phyloP scores from a whole-genome alignment of 75 land plant genomes.

The Cryptomeria japonica region DNA sequence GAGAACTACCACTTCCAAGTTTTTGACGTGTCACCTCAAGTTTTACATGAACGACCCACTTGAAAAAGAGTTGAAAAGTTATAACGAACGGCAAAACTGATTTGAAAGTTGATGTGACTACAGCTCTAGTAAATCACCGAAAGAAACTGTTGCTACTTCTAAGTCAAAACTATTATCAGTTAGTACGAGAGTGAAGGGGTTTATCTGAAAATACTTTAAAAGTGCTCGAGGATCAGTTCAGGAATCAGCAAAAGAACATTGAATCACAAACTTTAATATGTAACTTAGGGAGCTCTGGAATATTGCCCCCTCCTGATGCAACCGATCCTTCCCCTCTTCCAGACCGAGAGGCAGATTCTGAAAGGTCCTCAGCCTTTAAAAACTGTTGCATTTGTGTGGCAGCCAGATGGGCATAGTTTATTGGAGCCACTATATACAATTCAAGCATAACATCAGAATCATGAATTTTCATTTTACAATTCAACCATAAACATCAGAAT shows the following conservation, averaged over 20 bases:
- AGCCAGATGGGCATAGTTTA: slow-evolving; percentile 86
- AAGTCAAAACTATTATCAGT: neutral
- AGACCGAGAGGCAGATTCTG: slow-evolving; percentile 42
- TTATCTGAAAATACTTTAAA: neutral
- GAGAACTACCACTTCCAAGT: too few relatives aligned
- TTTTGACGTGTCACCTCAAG: neutral
- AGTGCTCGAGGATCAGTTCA: neutral
- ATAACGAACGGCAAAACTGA: neutral
- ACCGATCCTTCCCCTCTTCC: slow-evolving; percentile 39
- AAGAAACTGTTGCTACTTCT: neutral
- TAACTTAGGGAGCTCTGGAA: slow-evolving; percentile 47
- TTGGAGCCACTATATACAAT: slow-evolving; percentile 70
- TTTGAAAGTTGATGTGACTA: neutral
- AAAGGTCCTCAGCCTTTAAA: slow-evolving; percentile 45
- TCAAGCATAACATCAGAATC: neutral
- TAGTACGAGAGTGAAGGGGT: neutral
- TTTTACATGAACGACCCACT: neutral
- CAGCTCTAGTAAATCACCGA: neutral
- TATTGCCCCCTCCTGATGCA: slow-evolving; percentile 30
- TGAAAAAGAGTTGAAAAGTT: neutral
- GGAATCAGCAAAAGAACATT: slow-evolving; percentile 62
- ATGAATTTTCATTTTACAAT: neutral
- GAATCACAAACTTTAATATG: slow-evolving; percentile 42
- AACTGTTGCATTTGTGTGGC: slow-evolving; percentile 57
- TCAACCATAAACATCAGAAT: neutral